Evolutionary conservation across 164 flowering plant species (phyloP), one percentile per base, ranked within the genome.

Genomic region (Platanus orientalis): DNA sequence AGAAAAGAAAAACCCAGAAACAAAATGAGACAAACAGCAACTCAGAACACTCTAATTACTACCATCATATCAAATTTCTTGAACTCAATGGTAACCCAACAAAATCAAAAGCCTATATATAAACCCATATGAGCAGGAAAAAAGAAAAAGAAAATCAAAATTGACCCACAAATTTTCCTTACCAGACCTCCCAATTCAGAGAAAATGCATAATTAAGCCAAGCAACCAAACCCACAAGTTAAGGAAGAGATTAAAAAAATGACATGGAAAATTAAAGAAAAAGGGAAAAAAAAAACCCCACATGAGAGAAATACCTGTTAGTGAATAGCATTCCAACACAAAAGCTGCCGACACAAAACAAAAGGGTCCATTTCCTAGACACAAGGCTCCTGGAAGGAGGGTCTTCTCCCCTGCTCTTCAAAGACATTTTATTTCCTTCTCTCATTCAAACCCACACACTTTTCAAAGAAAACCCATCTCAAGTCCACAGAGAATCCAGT

Each of bases 261-360:
- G 36, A 32, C 9, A 32, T 32, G 4, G 9, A 32, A 9, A 4
- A 32, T 4, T 4, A 4, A 9, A 4, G 36, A 55, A 52, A 47
- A 36, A 45, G 7, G 1, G 52, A 28, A 29, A 26, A 50, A 25
- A 13, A 9, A 51, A 57, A 16, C 26, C 47, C 30, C 21, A 66
- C 7, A 14, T 32, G 47, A 6, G 24, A 20, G 47, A 45, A 13
- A 48, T 68, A 84, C 92, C 90, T 83, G 80, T 73, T 79, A 52
- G 92, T 81, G 84, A 89, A 84, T 72, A 84, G 72, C 75, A 82
- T 75, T 36, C 96, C 96, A 58, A 75, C 82, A 63, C 84, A 84
- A 75, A 89, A 89, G 71, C 96, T 80, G 36, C 81, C 73, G 13
- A 84, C 23, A 65, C 96, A 86, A 27, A 88, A 78, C 55, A 84